Percentiles rank a stretch among this genome's conserved stretches.
Conservation (phyloP, 805 yeast species). For the Lachancea fermentati region DNA sequence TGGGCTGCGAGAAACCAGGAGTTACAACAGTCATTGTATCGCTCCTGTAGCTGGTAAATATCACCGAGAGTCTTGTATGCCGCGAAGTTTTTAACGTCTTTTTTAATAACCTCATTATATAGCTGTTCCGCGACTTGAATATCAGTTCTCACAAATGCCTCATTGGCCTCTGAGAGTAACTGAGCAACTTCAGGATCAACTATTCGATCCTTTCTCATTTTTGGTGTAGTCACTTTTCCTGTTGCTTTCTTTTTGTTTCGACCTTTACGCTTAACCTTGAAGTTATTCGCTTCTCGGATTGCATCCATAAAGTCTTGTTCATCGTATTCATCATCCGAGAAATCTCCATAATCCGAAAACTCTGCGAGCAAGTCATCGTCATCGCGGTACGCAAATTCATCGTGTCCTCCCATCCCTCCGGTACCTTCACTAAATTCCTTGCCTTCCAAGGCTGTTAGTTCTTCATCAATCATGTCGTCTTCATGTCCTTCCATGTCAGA, state of each 20-base stretch:
- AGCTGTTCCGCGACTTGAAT: slow-evolving; percentile 51
- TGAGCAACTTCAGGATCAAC: slow-evolving; percentile 69
- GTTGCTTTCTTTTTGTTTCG: slow-evolving; percentile 30
- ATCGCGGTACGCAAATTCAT: slow-evolving; percentile 22
- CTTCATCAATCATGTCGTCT: slow-evolving; percentile 10
- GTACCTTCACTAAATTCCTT: slow-evolving; percentile 17
- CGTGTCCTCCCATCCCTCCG: slow-evolving; percentile 13
- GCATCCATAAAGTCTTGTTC: slow-evolving; percentile 52
- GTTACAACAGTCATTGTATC: slow-evolving; percentile 65
- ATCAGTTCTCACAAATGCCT: slow-evolving; percentile 66
- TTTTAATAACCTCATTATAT: slow-evolving; percentile 65
- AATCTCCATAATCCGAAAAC: slow-evolving; percentile 34
- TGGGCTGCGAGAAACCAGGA: slow-evolving; percentile 82
- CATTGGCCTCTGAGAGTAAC: slow-evolving; percentile 67
- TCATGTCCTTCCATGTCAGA: slow-evolving; percentile 10
- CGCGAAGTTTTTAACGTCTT: slow-evolving; percentile 70
- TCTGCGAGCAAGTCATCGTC: slow-evolving; percentile 35
- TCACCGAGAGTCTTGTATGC: slow-evolving; percentile 90
- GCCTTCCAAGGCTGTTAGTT: slow-evolving; percentile 6
- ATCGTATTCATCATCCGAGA: slow-evolving; percentile 35
- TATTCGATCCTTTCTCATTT: slow-evolving; percentile 35
- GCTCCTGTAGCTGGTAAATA: slow-evolving; percentile 63
- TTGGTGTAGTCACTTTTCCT: slow-evolving; percentile 22
- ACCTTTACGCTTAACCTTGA: slow-evolving; percentile 41
- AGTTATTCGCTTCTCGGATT: slow-evolving; percentile 61